Evolutionary conservation across 2,329 filamentous ascomycete genomes (phyloP).

Genomic region (Cercospora sp.): DNA sequence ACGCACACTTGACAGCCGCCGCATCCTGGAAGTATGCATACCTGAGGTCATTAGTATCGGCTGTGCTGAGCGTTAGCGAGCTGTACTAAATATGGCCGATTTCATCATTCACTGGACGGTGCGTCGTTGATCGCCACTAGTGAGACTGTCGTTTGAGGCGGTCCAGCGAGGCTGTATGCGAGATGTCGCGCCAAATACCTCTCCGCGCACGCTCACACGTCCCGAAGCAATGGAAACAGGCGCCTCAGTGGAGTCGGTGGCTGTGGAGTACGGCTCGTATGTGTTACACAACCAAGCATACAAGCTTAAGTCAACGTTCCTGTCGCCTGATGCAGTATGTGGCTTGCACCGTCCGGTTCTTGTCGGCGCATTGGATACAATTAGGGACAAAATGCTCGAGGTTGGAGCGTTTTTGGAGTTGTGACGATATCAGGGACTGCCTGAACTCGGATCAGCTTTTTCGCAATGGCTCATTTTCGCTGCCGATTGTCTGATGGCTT

Average conservation of each 20-base stretch:
- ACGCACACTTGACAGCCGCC: not conserved
- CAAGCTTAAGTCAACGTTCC: slow-evolving; percentile 12
- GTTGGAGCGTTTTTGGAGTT: not conserved
- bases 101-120: not conserved
- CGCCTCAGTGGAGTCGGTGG: not conserved
- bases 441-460: not conserved
- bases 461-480: not conserved
- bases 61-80: not conserved
- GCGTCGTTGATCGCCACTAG: not conserved
- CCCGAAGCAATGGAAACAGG: not conserved
- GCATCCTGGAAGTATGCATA: not conserved
- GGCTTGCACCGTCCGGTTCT: not conserved
- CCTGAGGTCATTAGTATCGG: not conserved
- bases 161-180: not conserved
- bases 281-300: slow-evolving; percentile 8
- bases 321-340: not conserved
- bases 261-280: not conserved
- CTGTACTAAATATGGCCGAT: not conserved
- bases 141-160: not conserved
- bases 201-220: not conserved
- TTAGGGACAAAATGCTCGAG: not conserved
- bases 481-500: not conserved
- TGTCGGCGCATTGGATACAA: not conserved
- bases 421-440: not conserved
- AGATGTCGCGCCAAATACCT: not conserved